These are phyloP conservation scores for Lepiota brunneoincarnata DNA, from an alignment of 768 basidiomycete genomes.

Conservation along the genomic window DNA sequence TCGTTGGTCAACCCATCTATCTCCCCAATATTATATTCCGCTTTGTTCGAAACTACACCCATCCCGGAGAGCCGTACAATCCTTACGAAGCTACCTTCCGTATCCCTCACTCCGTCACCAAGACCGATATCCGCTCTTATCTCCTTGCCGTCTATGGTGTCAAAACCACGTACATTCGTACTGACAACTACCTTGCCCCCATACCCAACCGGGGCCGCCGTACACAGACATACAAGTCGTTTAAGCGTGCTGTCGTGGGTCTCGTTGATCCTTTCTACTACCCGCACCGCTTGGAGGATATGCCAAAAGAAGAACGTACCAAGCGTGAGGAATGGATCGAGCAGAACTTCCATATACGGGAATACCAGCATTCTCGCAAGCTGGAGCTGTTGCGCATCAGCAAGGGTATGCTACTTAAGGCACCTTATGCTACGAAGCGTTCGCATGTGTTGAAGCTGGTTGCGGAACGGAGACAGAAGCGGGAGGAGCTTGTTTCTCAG, in stretches of 20 bases:
- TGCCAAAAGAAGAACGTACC: conserved; percentile 53
- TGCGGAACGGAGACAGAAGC: conserved; percentile 37
- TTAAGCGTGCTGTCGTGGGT: conserved; percentile 92
- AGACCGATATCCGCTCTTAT: conserved; percentile 89
- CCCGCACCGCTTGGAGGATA: conserved; percentile 77
- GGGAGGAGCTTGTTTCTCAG: conserved; percentile 35
- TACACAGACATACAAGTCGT: conserved; percentile 50
- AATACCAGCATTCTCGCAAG: conserved; percentile 32
- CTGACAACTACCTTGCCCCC: conserved; percentile 82
- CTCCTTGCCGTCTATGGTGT: conserved; percentile 84
- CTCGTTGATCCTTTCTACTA: conserved; percentile 94
- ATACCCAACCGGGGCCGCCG: conserved; percentile 28
- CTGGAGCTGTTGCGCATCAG: conserved; percentile 36
- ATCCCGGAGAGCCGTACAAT: conserved; percentile 78
- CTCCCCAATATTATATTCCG: conserved; percentile 85
- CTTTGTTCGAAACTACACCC: conserved; percentile 82
- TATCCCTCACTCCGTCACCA: conserved; percentile 84
- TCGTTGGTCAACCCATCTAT: conserved; percentile 82
- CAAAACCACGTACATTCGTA: conserved; percentile 89
- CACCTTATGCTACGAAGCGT: conserved; percentile 40
- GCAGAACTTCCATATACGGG: conserved; percentile 50
- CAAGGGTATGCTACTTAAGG: conserved; percentile 35
- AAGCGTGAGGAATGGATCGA: conserved; percentile 63
- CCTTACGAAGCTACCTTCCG: conserved; percentile 95
- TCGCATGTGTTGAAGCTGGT: conserved; percentile 44